Evolutionary conservation across 352 stramenopile species (phyloP).

Genomic region (Chrysophaeum taylorii): DNA sequence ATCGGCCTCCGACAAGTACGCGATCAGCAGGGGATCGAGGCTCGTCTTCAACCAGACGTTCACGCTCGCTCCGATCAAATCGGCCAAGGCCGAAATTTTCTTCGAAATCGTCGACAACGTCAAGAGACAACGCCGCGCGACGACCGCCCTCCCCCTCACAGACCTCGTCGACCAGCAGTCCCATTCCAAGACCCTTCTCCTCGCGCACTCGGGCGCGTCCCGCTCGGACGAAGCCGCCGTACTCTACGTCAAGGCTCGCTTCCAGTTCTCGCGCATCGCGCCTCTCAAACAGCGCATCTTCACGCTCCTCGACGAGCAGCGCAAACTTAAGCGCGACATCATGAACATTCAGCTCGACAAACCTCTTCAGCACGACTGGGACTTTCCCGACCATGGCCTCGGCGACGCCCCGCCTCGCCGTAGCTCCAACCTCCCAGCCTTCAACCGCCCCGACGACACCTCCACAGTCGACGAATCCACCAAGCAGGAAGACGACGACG

Average conservation of each 20-base stretch:
- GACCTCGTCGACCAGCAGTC: neutral
- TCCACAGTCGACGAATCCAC: too few species aligned
- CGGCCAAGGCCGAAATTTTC: neutral
- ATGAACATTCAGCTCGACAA: neutral
- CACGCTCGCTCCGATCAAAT: slow-evolving; percentile 5
- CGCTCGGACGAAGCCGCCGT: neutral
- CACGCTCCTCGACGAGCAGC: neutral
- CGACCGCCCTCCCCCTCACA: neutral
- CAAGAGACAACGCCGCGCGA: neutral
- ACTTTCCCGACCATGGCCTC: neutral
- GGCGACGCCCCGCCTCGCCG: too few species aligned
- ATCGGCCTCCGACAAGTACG: neutral
- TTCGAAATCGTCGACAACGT: neutral
- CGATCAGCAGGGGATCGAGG: neutral
- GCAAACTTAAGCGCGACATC: neutral
- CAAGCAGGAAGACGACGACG: too few species aligned
- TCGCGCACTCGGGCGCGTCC: neutral
- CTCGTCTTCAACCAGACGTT: slow-evolving; percentile 4
- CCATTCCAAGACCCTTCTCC: neutral
- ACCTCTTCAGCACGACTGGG: neutral
- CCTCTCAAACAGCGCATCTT: neutral
- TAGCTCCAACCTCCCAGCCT: too few species aligned
- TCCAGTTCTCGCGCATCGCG: neutral
- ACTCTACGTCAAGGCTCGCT: neutral
- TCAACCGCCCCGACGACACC: too few species aligned